Base-by-base conservation (phyloP, 805 yeast genomes). In the Peterozyma toletana region DNA sequence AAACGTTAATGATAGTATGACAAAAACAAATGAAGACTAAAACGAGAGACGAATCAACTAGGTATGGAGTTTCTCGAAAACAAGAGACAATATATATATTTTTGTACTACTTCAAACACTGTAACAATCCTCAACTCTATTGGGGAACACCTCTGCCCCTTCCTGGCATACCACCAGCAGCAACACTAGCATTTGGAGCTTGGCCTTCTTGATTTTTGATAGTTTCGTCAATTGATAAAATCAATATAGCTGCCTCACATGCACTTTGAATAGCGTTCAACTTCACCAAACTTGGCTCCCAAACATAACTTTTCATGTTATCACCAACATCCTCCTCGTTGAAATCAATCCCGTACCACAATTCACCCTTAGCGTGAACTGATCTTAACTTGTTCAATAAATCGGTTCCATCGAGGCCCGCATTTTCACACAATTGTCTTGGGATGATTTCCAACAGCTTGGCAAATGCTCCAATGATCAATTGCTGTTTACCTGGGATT, bases 371-470 rank as follows among this genome's bases (percentile, higher is more conserved):
- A 43, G 96, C 93, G 58, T 93, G 99, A 15, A 87, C 83, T 76
- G 93, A 85, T 66, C 99, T 80, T 58, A 93, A 72, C 58, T 84
- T 78, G 64, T 93, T 93, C 54, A 93, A 77, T 48, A 93, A 68
- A 61, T 93, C 98, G n/a, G 95, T 87, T 16, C 96, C 95, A 61
- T 93, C 99, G 53, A 93, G 82, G 5, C 99, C 99, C n/a, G 96
- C 99, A 63, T 93, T 93, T 60, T 93, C 99, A 70, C 98, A 91
- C 51, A 93, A 73, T 62, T 93, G 98, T 62, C 98, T 83, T 53
- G 99, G 99, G 55, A 93, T 89, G 27, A 93, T 82, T 67, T 93
- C 99, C 46, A 93, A 72, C 1, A 98, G 96, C 53, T 85, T 84
- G 18, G 99, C 99, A 66, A 80, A 93, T 7, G 96, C 96, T 46